These are phyloP conservation scores for Apiospora saccharicola DNA, from an alignment of 2,329 filamentous ascomycete genomes.

Conservation along the genomic window DNA sequence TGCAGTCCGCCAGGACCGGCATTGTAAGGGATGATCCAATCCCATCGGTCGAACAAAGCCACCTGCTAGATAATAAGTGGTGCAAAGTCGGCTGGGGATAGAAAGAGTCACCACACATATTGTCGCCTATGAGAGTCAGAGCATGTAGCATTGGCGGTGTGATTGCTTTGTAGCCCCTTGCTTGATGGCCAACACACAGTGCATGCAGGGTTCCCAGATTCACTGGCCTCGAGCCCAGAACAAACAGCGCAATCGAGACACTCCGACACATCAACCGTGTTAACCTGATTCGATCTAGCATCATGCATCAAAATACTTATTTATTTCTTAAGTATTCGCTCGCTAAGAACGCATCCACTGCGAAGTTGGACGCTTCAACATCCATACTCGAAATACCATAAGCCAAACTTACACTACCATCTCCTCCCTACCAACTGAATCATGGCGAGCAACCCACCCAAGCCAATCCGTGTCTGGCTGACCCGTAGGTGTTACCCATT, in stretches of 20 bases:
- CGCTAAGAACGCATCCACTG: too few species aligned
- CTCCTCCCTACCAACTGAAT: not conserved
- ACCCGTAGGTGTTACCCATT: not conserved
- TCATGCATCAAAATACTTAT: not conserved
- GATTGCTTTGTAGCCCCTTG: not conserved
- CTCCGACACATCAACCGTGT: not conserved
- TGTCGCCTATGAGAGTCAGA: not conserved
- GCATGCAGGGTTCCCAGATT: not conserved
- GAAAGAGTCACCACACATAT: not conserved
- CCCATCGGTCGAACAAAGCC: not conserved
- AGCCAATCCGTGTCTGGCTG: not conserved
- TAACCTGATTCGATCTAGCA: not conserved
- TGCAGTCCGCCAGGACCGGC: too few species aligned
- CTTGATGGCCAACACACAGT: too few species aligned
- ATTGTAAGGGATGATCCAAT: too few species aligned
- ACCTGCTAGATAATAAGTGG: too few species aligned
- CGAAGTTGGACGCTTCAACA: not conserved
- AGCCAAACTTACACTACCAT: not conserved
- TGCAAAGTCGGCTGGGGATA: too few species aligned
- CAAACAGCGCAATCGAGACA: not conserved
- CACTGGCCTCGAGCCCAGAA: not conserved
- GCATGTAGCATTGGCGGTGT: not conserved
- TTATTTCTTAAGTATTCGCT: too few species aligned
- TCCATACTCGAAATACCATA: not conserved
- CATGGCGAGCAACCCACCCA: constrained; percentile 1